Evolutionary conservation across 495 filamentous ascomycete species (phyloP), one percentile per base, ranked within the genome.

Genomic region (Aspergillus hancockii): DNA sequence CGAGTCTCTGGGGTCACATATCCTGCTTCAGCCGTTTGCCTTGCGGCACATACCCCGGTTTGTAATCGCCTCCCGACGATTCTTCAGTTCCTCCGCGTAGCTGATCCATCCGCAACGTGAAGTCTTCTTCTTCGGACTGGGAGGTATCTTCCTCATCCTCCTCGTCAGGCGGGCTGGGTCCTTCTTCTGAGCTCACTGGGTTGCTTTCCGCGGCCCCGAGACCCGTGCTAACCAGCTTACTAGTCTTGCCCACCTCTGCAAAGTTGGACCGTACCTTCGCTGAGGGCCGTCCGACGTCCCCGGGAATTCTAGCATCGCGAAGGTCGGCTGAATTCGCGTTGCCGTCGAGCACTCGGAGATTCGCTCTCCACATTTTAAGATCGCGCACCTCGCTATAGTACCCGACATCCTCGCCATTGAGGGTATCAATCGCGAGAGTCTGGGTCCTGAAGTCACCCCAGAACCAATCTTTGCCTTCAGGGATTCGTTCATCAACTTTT

Each of bases 371-470:
- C 58, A 71, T 71, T 40, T 66, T 66, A 8, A 75, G 65, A 49
- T 81, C 70, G 14, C 81, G 75, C 16, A 71, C 67, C 2, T 69
- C 65, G 38, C 78, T 80, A 18, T 72, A 76, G 19, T 66, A 55
- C 3, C 76, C 73, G 19, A 79, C 75, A 13, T 83, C 79, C 3
- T 75, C 55, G 0, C 81, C 81, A 58, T 85, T 85, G 10, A 85
- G 67, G 16, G 75, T 74, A 21, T 80, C 75, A 13, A 87, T 52
- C 30, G 79, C 82, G 4, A 87, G 75, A 0, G 81, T 80, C 41
- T 86, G 76, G 0, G 76, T 75, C 3, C 84, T 75, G 47, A 71
- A 73, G 49, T 86, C 82, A 18, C 75, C 81, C 82, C 83, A 86
- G 67, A 81, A 83, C 81, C 81, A 85, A 3, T 64, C 58, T n/a